Evolutionary conservation across 2,329 filamentous ascomycete genomes (phyloP).

Genomic region (Colletotrichum coccodes): DNA sequence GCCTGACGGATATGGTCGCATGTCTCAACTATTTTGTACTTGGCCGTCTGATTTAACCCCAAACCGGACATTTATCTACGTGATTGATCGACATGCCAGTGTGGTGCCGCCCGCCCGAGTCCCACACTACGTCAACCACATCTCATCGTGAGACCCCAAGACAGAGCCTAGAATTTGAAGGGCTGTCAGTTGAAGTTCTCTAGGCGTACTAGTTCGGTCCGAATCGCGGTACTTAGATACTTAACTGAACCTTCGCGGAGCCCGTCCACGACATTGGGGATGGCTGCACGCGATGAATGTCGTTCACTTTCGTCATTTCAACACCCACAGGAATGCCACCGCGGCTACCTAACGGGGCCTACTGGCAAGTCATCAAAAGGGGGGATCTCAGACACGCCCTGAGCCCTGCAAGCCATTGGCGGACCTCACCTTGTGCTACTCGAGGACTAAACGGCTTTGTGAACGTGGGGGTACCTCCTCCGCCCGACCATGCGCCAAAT

Average conservation of each 20-base stretch:
- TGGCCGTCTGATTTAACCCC: neutral
- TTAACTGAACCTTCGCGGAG: neutral
- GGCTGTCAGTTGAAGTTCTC: neutral
- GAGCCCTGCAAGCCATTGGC: neutral
- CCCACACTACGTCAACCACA: neutral
- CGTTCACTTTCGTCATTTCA: constrained; percentile 11
- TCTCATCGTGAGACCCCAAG: neutral
- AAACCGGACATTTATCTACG: neutral
- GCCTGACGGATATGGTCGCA: neutral
- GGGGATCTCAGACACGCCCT: neutral
- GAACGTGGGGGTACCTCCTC: neutral
- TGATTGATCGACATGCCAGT: constrained; percentile 2
- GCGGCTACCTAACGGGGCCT: neutral
- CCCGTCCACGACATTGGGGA: neutral
- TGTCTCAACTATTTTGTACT: neutral
- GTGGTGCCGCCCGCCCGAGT: neutral
- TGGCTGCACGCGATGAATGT: constrained; percentile 16
- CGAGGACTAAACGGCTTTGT: constrained; percentile 11
- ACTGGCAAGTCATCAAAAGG: neutral
- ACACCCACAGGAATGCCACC: neutral
- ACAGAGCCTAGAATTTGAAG: neutral
- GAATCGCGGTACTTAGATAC: too few relatives aligned
- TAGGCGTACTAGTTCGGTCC: too few relatives aligned
- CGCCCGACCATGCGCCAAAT: neutral
- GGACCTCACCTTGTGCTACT: neutral